Percentiles rank a stretch among this genome's conserved stretches.
Evolutionary conservation across 2,329 filamentous ascomycete species (phyloP).

Genomic region (Apiospora sp.): DNA sequence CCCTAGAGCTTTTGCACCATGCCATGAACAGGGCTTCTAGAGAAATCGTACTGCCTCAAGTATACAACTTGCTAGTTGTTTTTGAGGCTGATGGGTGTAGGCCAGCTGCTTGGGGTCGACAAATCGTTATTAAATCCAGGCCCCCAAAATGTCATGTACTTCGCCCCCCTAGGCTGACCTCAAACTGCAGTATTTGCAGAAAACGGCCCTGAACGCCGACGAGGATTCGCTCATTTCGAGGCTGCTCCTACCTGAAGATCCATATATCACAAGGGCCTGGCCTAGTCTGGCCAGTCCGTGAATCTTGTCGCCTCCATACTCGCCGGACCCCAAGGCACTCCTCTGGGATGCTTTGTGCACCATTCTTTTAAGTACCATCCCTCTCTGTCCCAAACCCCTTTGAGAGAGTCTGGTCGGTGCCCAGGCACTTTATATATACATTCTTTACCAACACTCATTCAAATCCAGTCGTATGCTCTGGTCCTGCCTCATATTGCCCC

Average conservation of each 20-base stretch:
- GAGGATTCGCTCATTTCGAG: slow-evolving; percentile 11
- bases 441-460: not conserved
- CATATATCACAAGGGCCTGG: not conserved
- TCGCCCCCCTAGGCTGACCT: slow-evolving; percentile 3
- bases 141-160: not conserved
- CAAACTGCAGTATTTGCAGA: not conserved
- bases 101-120: slow-evolving; percentile 1
- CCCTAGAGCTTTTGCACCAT: not conserved
- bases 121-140: slow-evolving; percentile 2
- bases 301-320: slow-evolving; percentile 3
- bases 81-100: not conserved
- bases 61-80: not conserved
- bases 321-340: not conserved
- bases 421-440: not conserved
- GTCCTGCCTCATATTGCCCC: not conserved
- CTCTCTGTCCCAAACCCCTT: not conserved
- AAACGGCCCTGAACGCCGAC: not conserved
- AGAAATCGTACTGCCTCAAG: not conserved
- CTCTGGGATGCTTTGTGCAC: not conserved
- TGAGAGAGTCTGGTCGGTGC: not conserved
- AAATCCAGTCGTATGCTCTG: not conserved
- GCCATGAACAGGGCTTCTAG: not conserved
- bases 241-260: not conserved
- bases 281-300: not conserved
- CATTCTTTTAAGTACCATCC: not conserved